Evolutionary conservation across 2,329 filamentous ascomycete species (phyloP).

Genomic region (Aureobasidium sp.): DNA sequence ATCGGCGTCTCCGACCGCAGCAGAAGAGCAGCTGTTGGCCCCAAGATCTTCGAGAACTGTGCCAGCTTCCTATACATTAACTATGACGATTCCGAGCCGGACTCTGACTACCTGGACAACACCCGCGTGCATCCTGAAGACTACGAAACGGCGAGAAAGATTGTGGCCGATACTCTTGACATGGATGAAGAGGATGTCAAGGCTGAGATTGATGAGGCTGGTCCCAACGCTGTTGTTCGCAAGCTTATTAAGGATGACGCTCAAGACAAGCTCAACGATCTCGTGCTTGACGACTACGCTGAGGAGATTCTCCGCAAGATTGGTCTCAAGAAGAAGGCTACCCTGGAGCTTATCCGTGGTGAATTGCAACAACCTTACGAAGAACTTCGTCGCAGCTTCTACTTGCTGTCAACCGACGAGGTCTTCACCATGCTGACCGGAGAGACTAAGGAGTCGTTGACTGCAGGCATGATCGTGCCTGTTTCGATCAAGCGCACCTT

Average conservation of each 20-base stretch:
- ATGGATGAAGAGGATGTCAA: slow-evolving; percentile 98
- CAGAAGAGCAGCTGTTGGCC: slow-evolving; percentile 58
- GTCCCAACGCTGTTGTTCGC: slow-evolving; percentile 80
- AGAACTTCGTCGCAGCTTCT: slow-evolving; percentile 78
- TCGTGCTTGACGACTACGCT: slow-evolving; percentile 93
- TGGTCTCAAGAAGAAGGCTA: slow-evolving; percentile 89
- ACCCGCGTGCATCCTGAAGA: slow-evolving; percentile 97
- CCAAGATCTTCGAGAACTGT: slow-evolving; percentile 92
- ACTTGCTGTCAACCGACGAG: slow-evolving; percentile 62
- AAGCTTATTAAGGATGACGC: slow-evolving; percentile 93
- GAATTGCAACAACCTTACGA: slow-evolving; percentile 91
- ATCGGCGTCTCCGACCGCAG: slow-evolving; percentile 71
- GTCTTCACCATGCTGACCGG: slow-evolving; percentile 96
- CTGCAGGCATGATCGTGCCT: slow-evolving; percentile 86
- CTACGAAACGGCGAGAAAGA: slow-evolving; percentile 95
- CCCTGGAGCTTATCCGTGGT: slow-evolving; percentile 89
- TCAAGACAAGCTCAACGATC: slow-evolving; percentile 90
- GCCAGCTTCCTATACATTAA: slow-evolving; percentile 90
- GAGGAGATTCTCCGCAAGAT: slow-evolving; percentile 91
- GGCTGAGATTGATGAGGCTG: slow-evolving; percentile 84
- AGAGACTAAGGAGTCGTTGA: slow-evolving; percentile 76
- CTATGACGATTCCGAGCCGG: slow-evolving; percentile 72
- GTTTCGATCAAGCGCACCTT: slow-evolving; percentile 83
- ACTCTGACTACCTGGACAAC: slow-evolving; percentile 89
- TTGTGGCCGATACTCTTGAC: slow-evolving; percentile 93